A percentile compares a stretch with the other conserved stretches of the same genome.
phyloP scores from a whole-genome alignment of 805 yeast genomes.

The Metschnikowia continentalis region DNA sequence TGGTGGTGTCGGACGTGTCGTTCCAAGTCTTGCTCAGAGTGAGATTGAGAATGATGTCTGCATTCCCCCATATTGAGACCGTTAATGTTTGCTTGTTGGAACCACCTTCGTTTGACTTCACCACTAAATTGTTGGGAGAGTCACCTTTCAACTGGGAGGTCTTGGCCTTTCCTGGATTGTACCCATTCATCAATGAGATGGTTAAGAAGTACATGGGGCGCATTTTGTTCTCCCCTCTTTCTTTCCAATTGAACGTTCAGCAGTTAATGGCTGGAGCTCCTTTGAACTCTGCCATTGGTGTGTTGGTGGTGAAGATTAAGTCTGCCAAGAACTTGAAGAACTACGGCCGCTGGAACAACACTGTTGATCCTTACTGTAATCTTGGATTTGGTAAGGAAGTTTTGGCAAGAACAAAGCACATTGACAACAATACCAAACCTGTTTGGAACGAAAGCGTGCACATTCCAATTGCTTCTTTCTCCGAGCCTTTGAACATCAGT shows the following conservation, averaged over 20 bases:
- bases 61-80: slow-evolving; percentile 92
- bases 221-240: slow-evolving; percentile 80
- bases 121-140: slow-evolving; percentile 71
- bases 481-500: slow-evolving; percentile 76
- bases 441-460: slow-evolving; percentile 79
- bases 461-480: slow-evolving; percentile 65
- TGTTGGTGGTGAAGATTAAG: slow-evolving; percentile 64
- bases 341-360: slow-evolving; percentile 65
- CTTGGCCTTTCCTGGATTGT: slow-evolving; percentile 81
- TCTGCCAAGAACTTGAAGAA: slow-evolving; percentile 67
- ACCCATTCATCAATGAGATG: slow-evolving; percentile 78
- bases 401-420: slow-evolving; percentile 66
- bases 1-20: slow-evolving; percentile 74
- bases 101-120: slow-evolving; percentile 86
- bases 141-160: slow-evolving; percentile 83
- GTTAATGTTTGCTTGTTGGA: slow-evolving; percentile 80
- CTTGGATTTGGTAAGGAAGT: slow-evolving; percentile 58
- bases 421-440: slow-evolving; percentile 65
- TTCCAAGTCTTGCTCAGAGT: slow-evolving; percentile 73
- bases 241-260: slow-evolving; percentile 89
- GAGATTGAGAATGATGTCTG: slow-evolving; percentile 81
- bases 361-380: slow-evolving; percentile 85
- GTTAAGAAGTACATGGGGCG: slow-evolving; percentile 85
- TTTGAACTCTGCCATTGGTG: slow-evolving; percentile 79
- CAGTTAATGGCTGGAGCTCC: slow-evolving; percentile 84